Base-by-base conservation (phyloP, 2,329 filamentous ascomycete genomes). In the Lasiodiplodia sp. region DNA sequence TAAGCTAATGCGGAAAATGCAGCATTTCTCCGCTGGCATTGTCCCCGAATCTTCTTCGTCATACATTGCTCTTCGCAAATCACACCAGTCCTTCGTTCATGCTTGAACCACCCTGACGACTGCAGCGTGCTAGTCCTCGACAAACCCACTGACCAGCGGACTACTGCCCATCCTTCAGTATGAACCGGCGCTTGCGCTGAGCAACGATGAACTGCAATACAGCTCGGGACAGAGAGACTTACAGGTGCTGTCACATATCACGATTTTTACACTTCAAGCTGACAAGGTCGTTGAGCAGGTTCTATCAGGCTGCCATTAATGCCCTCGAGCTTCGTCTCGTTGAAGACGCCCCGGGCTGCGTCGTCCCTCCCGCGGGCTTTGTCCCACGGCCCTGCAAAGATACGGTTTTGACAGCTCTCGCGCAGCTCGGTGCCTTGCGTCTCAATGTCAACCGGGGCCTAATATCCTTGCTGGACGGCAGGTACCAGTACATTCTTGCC, bases 391-490 rank as follows among this genome's bases (percentile, higher is more conserved):
- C 75, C 1, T 76, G 75, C 11, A 75, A 79, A 37, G 79, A 80
- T 62, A 75, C 73, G 64, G 77, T 77, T 47, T 69, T 80, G 69
- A 78, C 76, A 11, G 77, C 78, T 11, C 79, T 80, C 68, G 78
- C 78, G 2, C 79, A 80, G 47, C 67, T 80, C 49, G 79, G 78
- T 4, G 78, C 79, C n/a, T 71, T 80, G 25, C 77, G 78, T 12
- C 72, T 80, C 23, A 76, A 79, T 55, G 73, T 76, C 2, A 75
- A 76, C 10, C 72, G 79, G 47, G 79, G 78, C 58, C 70, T 80
- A 31, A 77, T 80, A 23, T 79, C 78, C 69, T 77, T 80, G 70
- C 79, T 80, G 72, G 79, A 80, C 69, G 72, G 78, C n/a, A 73
- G 70, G 47, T 73, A 78, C 70, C 77, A 77, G 71, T 79, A 76